These are phyloP conservation scores for Xanthoparmelia taractica DNA, from an alignment of 495 filamentous ascomycete species.

Conservation along the genomic window DNA sequence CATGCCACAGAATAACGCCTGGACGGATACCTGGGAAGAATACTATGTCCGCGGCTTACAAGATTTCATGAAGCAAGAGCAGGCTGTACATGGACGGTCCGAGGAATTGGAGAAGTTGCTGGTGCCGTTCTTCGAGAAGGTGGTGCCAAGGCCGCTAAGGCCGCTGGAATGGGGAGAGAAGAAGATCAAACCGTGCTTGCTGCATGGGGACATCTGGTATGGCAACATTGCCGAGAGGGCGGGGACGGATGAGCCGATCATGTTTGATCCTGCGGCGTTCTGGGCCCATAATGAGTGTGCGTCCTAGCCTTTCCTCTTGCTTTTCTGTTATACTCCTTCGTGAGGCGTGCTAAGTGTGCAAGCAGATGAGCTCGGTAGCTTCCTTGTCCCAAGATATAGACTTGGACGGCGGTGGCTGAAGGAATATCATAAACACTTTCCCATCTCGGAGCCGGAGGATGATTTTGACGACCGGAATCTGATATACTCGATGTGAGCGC, in stretches of 20 bases:
- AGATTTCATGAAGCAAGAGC: too few species aligned
- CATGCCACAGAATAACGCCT: too few species aligned
- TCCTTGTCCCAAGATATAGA: background rate
- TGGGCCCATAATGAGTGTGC: background rate
- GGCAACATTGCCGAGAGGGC: background rate
- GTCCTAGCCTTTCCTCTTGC: too few species aligned
- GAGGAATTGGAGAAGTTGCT: background rate
- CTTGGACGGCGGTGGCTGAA: background rate
- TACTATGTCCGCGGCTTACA: too few species aligned
- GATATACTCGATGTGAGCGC: background rate
- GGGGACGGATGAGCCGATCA: background rate
- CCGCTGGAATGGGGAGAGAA: constrained; percentile 15
- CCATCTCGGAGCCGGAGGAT: background rate
- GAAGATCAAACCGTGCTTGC: constrained; percentile 8
- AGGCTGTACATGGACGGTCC: too few species aligned
- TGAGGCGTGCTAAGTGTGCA: too few species aligned
- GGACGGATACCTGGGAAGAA: too few species aligned
- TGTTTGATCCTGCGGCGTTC: background rate
- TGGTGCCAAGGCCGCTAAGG: constrained; percentile 14
- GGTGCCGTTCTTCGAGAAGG: background rate
- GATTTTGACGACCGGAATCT: background rate
- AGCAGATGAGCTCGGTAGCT: too few species aligned
- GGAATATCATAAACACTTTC: background rate
- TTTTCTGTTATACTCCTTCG: too few species aligned
- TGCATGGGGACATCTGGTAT: constrained; percentile 18